These are phyloP conservation scores for Neopestalotiopsis sp. DNA, from an alignment of 2,329 filamentous ascomycete genomes.

Conservation along the genomic window DNA sequence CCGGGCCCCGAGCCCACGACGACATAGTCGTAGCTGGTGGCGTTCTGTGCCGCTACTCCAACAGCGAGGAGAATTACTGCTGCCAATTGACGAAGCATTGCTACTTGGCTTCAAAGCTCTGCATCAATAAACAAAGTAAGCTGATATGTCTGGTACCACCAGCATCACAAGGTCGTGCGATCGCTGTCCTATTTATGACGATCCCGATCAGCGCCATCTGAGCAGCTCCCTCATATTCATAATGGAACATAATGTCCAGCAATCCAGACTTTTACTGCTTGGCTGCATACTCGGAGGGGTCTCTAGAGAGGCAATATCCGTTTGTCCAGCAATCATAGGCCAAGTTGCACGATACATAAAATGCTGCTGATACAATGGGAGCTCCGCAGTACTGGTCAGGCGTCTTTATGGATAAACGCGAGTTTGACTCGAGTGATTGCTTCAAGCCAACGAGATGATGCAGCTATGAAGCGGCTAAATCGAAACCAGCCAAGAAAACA, in stretches of 20 bases:
- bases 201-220: neutral
- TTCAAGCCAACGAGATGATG: too few relatives aligned
- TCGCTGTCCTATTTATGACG: neutral
- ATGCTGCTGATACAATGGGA: too few relatives aligned
- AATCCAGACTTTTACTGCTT: neutral
- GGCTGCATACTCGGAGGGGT: neutral
- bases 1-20: constrained; percentile 63
- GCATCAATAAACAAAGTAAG: neutral
- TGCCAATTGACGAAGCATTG: neutral
- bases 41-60: constrained; percentile 4
- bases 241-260: neutral
- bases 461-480: too few relatives aligned
- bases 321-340: too few relatives aligned
- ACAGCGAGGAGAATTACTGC: neutral
- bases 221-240: neutral
- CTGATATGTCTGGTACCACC: neutral
- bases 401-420: too few relatives aligned
- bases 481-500: too few relatives aligned
- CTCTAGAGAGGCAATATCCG: neutral
- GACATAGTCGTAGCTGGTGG: constrained; percentile 39
- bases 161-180: neutral
- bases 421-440: too few relatives aligned
- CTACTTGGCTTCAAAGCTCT: neutral
- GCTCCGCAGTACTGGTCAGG: too few relatives aligned
- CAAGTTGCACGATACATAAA: too few relatives aligned